Evolutionary conservation across 2,329 filamentous ascomycete genomes (phyloP).

Genomic region (Fusarium secorum): DNA sequence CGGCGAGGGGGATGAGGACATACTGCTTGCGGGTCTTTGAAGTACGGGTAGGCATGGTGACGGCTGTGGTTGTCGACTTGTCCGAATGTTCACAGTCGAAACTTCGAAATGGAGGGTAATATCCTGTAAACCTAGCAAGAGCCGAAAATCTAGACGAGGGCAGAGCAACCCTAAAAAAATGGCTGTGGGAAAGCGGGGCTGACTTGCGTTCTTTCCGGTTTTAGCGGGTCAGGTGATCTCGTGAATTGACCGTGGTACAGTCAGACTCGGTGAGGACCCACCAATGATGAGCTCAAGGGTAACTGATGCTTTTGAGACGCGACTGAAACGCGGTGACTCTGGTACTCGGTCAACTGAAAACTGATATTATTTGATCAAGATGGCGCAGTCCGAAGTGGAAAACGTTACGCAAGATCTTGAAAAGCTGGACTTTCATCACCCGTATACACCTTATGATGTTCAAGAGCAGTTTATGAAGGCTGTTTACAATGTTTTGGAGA

Average conservation of each 20-base stretch:
- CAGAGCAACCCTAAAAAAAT: slow-evolving; percentile 51
- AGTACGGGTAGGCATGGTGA: slow-evolving; percentile 76
- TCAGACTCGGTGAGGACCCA: slow-evolving; percentile 30
- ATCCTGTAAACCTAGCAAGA: slow-evolving; percentile 47
- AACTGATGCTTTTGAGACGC: slow-evolving; percentile 19
- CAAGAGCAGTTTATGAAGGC: slow-evolving; percentile 88
- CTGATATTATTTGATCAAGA: slow-evolving; percentile 2
- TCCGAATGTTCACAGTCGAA: slow-evolving; percentile 49
- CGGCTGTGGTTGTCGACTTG: slow-evolving; percentile 53
- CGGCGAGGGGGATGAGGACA: slow-evolving; percentile 50
- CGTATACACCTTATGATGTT: slow-evolving; percentile 86
- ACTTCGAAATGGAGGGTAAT: slow-evolving; percentile 49
- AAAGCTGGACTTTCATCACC: slow-evolving; percentile 78
- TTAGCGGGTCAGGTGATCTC: slow-evolving; percentile 45
- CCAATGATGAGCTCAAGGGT: slow-evolving; percentile 20
- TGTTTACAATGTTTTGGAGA: slow-evolving; percentile 79
- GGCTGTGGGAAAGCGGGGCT: slow-evolving; percentile 20
- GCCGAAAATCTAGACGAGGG: slow-evolving; percentile 52
- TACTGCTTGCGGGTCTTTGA: slow-evolving; percentile 82
- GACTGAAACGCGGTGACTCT: slow-evolving; percentile 7
- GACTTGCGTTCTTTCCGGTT: background rate
- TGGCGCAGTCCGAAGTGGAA: slow-evolving; percentile 31
- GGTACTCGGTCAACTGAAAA: background rate
- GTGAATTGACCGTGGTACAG: slow-evolving; percentile 34
- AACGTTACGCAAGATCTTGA: slow-evolving; percentile 34